Evolutionary conservation across 805 yeast genomes (phyloP).

Genomic region (Metschnikowia gelsemii): DNA sequence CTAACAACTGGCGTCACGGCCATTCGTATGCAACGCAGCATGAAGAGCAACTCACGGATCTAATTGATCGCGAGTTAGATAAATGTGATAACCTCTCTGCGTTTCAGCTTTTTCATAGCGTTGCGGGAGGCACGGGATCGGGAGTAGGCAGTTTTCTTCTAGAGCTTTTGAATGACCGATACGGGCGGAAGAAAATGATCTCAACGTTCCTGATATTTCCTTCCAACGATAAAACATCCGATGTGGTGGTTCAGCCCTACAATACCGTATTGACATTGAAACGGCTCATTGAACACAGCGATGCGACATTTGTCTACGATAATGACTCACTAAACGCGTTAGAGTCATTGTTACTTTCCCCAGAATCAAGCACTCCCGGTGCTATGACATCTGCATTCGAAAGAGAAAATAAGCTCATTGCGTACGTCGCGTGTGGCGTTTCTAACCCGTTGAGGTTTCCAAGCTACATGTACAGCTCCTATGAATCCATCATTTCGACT

Average conservation of each 20-base stretch:
- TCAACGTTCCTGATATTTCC: slow-evolving; percentile 90
- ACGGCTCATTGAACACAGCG: slow-evolving; percentile 80
- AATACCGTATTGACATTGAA: slow-evolving; percentile 81
- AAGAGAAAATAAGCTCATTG: slow-evolving; percentile 81
- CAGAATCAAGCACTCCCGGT: slow-evolving; percentile 24
- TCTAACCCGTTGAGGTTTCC: slow-evolving; percentile 92
- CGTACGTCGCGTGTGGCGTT: slow-evolving; percentile 78
- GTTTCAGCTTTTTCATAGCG: slow-evolving; percentile 87
- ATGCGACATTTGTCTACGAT: slow-evolving; percentile 86
- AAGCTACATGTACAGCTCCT: slow-evolving; percentile 82
- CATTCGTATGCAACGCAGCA: slow-evolving; percentile 68
- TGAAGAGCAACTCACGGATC: slow-evolving; percentile 72
- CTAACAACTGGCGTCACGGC: slow-evolving; percentile 94
- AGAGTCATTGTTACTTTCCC: slow-evolving; percentile 49
- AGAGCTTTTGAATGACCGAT: slow-evolving; percentile 77
- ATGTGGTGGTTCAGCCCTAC: slow-evolving; percentile 98
- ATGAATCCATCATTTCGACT: slow-evolving; percentile 77
- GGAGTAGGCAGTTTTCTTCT: slow-evolving; percentile 86
- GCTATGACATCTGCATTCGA: slow-evolving; percentile 47
- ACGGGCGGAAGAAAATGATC: slow-evolving; percentile 71
- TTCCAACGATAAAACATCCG: slow-evolving; percentile 70
- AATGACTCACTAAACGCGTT: slow-evolving; percentile 78
- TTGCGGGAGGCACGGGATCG: slow-evolving; percentile 98
- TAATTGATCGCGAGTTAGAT: slow-evolving; percentile 87
- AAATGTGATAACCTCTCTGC: slow-evolving; percentile 87